Base-by-base conservation (phyloP, 345 rosid species). In the Cochlearia excelsa region DNA sequence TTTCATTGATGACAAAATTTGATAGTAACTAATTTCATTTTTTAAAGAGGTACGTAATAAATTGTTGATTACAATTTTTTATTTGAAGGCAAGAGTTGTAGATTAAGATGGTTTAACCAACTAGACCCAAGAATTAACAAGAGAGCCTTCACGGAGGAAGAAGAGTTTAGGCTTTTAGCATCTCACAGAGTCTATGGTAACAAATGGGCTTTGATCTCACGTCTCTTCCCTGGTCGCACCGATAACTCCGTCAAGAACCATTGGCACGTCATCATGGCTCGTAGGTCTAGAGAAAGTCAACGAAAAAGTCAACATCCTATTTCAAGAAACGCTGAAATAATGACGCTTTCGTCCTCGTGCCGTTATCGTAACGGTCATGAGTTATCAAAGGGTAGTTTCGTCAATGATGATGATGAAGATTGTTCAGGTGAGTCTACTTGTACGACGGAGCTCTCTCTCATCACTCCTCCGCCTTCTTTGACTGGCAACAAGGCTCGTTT, bases 171-270 rank as follows among this genome's bases (percentile, higher is more conserved):
- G 67, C 78, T 93, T 46, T 75, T 93, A 82, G 87, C 84, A 40
- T 90, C 90, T 49, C 97, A 93, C 50, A 80, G 83, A 60, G 74
- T 85, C 26, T 85, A 85, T 65, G 99, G 99, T 1, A 93, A 89
- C 86, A 93, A 93, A 63, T 93, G 99, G 99, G 99, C 99, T 48
- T 79, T 93, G 95, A 93, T 93, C 61, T 92, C 99, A 0, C 78
- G 97, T 75, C 83, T 89, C 23, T 87, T 93, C 65, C 99, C 95
- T 1, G 99, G 99, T 9, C 83, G 99, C 57, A 89, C 99, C 3
- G 99, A 93, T 74, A 93, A 93, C 71, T 86, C 97, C 8, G 95
- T 93, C 31, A 93, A 93, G 84, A 93, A 89, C 62, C 97, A 93
- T 63, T 93, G 97, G 97, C 97, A 93, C 77, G 97, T 93, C 29